Base-by-base conservation (phyloP, 805 yeast species). In the Wickerhamiella brachini region DNA sequence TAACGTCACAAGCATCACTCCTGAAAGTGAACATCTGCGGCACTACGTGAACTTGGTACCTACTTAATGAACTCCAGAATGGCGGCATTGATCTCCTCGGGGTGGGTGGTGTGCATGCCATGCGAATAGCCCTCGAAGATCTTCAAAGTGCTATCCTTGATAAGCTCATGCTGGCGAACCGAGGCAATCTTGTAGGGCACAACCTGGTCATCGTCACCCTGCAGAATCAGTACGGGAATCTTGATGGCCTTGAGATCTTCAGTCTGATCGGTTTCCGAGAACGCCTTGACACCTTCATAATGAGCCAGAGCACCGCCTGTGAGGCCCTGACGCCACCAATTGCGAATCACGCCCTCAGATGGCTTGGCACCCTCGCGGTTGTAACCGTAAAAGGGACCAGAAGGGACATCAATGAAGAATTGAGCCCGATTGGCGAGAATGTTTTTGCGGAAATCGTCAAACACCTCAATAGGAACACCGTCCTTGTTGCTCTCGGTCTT, bases 371-470 rank as follows among this genome's bases (percentile, higher is more conserved):
- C 51, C 5, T 17, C 46, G 12, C 53, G 50, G 41, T 51, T 48
- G 76, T 75, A 56, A 62, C 76, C 3, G 68, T 49, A 44, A 21
- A 49, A 49, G 12, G 34, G 34, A 1, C 45, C 41, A 15, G 39
- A 22, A n/a, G 51, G 37, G 12, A 49, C 47, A 20, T 45, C 48
- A 20, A 9, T 37, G 22, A 38, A 49, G 41, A 44, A 45, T 22
- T 39, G 31, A 2, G 48, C 44, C 26, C 48, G 51, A 42, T 49
- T 26, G 4, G 39, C 44, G 15, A 45, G 41, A 20, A 45, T 8
- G 8, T 15, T 15, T 12, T 12, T 17, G 18, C 47, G 48, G 45
- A 45, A 44, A 6, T 20, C 45, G 22, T 49, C 51, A 26, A 45
- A 44, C n/a, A 44, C 48, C 2, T 39, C 15, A 23, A 21, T 17